A percentile compares a stretch with the other conserved stretches of the same genome.
phyloP scores from a whole-genome alignment of 1,284 basidiomycete species.

The Ustilago loliicola region DNA sequence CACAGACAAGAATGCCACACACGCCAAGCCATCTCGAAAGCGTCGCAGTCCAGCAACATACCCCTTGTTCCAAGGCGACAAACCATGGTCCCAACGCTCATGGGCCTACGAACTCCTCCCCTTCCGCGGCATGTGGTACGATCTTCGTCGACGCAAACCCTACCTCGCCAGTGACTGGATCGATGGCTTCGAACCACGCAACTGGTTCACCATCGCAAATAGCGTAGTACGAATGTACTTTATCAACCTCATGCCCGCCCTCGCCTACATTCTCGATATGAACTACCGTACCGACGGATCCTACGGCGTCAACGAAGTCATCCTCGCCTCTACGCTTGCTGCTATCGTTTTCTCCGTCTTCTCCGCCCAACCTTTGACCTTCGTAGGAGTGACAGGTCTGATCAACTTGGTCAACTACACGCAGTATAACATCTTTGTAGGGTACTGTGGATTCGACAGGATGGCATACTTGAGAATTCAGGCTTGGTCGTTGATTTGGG shows the following conservation, averaged over 20 bases:
- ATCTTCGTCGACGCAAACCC: conserved; percentile 82
- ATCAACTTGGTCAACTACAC: conserved; percentile 71
- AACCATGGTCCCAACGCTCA: conserved; percentile 66
- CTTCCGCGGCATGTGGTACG: conserved; percentile 81
- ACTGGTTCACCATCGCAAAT: conserved; percentile 58
- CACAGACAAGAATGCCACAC: neutral
- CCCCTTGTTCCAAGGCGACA: conserved; percentile 51
- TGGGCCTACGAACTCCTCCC: conserved; percentile 71
- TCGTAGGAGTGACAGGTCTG: conserved; percentile 90
- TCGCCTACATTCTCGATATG: conserved; percentile 92
- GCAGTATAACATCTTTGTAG: conserved; percentile 67
- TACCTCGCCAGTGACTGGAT: conserved; percentile 74
- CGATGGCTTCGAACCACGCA: conserved; percentile 50
- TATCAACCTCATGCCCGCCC: conserved; percentile 81
- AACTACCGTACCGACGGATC: conserved; percentile 87
- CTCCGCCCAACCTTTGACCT: conserved; percentile 90
- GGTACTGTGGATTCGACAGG: conserved; percentile 61
- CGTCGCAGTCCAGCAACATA: conserved; percentile 21
- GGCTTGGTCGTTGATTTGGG: conserved; percentile 90
- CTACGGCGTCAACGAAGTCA: conserved; percentile 90
- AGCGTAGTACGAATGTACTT: conserved; percentile 67
- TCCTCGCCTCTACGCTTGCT: conserved; percentile 76
- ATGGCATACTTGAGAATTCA: conserved; percentile 64
- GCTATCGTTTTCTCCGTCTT: conserved; percentile 91
- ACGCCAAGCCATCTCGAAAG: neutral